Evolutionary conservation across 1,139 yeast genomes (phyloP).

Genomic region (Saccharomyces uvarum): DNA sequence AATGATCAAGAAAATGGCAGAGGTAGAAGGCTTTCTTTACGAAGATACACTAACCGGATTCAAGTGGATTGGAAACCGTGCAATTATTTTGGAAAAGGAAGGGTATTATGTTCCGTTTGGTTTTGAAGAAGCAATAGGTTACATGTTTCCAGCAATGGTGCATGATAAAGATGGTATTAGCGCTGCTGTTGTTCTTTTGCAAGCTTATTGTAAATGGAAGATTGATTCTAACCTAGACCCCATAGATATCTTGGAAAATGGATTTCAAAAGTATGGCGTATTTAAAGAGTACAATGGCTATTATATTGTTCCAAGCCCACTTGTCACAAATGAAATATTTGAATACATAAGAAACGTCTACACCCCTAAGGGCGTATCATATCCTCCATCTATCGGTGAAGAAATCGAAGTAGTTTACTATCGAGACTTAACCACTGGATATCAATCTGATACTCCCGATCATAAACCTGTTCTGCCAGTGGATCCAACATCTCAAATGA

Average conservation of each 20-base stretch:
- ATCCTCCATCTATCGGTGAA: constrained; percentile 33
- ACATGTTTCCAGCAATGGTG: constrained; percentile 68
- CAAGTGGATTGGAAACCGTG: constrained; percentile 94
- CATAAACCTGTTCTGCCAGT: constrained; percentile 58
- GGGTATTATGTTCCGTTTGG: constrained; percentile 80
- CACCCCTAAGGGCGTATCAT: constrained; percentile 10
- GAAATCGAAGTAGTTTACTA: constrained; percentile 50
- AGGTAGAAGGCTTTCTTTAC: constrained; percentile 50
- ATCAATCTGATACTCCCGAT: constrained; percentile 58
- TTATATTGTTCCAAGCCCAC: constrained; percentile 55
- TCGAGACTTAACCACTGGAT: constrained; percentile 83
- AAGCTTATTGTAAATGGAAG: constrained; percentile 45
- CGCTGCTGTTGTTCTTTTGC: constrained; percentile 74
- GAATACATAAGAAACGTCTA: constrained; percentile 37
- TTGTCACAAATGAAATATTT: constrained; percentile 48
- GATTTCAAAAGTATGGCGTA: constrained; percentile 64
- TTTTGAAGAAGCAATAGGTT: constrained; percentile 93
- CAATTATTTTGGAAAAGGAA: constrained; percentile 56
- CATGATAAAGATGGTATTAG: constrained; percentile 92
- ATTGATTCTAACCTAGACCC: constrained; percentile 33
- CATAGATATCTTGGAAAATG: constrained; percentile 45
- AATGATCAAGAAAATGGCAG: constrained; percentile 65
- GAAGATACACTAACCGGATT: constrained; percentile 89
- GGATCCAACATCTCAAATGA: constrained; percentile 76
- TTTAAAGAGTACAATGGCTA: constrained; percentile 84